A percentile compares a stretch with the other conserved stretches of the same genome.
Evolutionary conservation across 805 yeast species (phyloP).

Genomic region (Hanseniaspora singularis): DNA sequence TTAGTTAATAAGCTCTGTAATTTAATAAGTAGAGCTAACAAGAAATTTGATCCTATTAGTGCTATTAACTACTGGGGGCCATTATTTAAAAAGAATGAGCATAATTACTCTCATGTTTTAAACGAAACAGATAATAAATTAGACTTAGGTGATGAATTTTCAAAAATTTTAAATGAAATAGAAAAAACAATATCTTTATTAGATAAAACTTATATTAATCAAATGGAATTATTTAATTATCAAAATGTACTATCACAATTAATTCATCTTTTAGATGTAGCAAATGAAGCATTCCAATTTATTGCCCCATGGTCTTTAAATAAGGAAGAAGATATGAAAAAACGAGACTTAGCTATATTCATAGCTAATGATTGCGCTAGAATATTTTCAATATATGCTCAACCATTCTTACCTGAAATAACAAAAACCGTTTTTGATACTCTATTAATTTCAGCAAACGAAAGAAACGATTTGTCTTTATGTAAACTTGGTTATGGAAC

Average conservation of each 20-base stretch:
- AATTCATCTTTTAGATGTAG: constrained; percentile 30
- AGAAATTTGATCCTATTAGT: constrained; percentile 46
- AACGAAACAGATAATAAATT: background rate
- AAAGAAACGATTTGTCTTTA: background rate
- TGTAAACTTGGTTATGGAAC: constrained; percentile 6
- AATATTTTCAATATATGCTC: constrained; percentile 45
- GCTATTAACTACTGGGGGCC: constrained; percentile 27
- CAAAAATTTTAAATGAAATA: constrained; percentile 9
- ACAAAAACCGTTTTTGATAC: constrained; percentile 25
- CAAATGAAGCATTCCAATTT: constrained; percentile 51
- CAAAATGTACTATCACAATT: constrained; percentile 1
- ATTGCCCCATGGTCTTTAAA: constrained; percentile 53
- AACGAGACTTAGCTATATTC: constrained; percentile 42
- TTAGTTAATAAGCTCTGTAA: constrained; percentile 78
- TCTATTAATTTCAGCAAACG: background rate
- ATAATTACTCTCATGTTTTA: background rate
- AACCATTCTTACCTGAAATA: constrained; percentile 56
- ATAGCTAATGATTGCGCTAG: constrained; percentile 55
- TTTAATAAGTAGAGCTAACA: constrained; percentile 56
- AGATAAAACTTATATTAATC: background rate
- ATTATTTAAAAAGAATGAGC: constrained; percentile 21
- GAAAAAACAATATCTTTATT: constrained; percentile 19
- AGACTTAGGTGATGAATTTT: constrained; percentile 21
- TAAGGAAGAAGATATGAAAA: constrained; percentile 23
- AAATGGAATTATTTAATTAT: constrained; percentile 9